Percentiles rank a stretch among this genome's conserved stretches.
phyloP scores from a whole-genome alignment of 2,329 filamentous ascomycete genomes.

The Ophiostoma ulmi region DNA sequence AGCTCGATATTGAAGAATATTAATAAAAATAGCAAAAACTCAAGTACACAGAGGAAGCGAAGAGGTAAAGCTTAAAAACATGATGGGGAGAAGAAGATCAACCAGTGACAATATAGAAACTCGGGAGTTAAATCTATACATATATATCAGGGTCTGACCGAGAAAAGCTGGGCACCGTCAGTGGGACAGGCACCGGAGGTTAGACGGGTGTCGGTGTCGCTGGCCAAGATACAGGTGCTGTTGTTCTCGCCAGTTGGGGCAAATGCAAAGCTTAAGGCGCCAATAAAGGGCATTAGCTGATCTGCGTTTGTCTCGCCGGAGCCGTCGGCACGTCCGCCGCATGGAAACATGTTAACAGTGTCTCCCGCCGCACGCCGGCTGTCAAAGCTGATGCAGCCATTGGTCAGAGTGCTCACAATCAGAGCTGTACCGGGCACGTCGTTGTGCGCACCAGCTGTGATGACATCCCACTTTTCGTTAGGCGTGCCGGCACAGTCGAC shows the following conservation, averaged over 20 bases:
- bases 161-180: constrained; percentile 33
- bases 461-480: constrained; percentile 48
- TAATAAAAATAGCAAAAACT: too few species aligned
- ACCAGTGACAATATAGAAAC: background rate
- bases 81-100: too few species aligned
- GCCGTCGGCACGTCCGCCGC: constrained; percentile 48
- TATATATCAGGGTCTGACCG: constrained; percentile 29
- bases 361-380: constrained; percentile 41
- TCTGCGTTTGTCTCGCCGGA: constrained; percentile 43
- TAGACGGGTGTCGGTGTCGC: constrained; percentile 30
- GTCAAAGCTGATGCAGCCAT: constrained; percentile 51
- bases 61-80: too few species aligned
- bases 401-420: constrained; percentile 46
- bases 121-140: too few species aligned
- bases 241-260: constrained; percentile 43
- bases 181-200: constrained; percentile 33
- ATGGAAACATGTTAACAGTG: constrained; percentile 48
- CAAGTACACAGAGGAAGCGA: too few species aligned
- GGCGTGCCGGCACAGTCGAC: constrained; percentile 42
- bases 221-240: constrained; percentile 42
- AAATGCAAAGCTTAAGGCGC: constrained; percentile 40
- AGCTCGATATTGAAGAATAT: too few species aligned
- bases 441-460: constrained; percentile 48
- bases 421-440: constrained; percentile 40
- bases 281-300: constrained; percentile 47